These are phyloP conservation scores for Yamadazyma insecticola DNA, from an alignment of 805 yeast species.

Conservation along the genomic window DNA sequence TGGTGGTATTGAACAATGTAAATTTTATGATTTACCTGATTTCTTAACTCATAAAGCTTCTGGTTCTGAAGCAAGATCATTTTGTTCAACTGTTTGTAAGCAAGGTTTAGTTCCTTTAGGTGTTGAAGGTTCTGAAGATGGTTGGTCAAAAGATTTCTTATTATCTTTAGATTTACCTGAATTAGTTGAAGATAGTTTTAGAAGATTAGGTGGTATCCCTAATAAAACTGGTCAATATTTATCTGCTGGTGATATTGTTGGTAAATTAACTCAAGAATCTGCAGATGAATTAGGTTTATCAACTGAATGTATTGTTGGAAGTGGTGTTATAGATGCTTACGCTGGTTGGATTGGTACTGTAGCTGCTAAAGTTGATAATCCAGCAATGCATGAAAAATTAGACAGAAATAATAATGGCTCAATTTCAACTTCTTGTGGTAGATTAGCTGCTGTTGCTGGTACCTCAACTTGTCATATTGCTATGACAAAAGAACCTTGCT, in stretches of 20 bases:
- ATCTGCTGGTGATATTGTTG: slow-evolving; percentile 88
- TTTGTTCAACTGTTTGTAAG: slow-evolving; percentile 89
- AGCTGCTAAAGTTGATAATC: slow-evolving; percentile 78
- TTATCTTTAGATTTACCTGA: slow-evolving; percentile 67
- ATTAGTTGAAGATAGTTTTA: slow-evolving; percentile 69
- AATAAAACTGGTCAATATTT: slow-evolving; percentile 67
- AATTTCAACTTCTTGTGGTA: slow-evolving; percentile 64
- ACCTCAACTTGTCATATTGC: slow-evolving; percentile 96
- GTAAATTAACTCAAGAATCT: slow-evolving; percentile 58
- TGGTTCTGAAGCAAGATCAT: slow-evolving; percentile 80
- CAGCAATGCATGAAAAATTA: slow-evolving; percentile 43
- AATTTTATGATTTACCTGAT: slow-evolving; percentile 92
- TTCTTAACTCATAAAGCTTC: slow-evolving; percentile 90
- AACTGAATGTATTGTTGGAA: slow-evolving; percentile 76
- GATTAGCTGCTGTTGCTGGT: slow-evolving; percentile 97
- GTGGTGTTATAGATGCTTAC: slow-evolving; percentile 96
- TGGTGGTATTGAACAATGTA: slow-evolving; percentile 50
- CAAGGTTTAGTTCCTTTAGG: slow-evolving; percentile 94
- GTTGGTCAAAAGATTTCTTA: slow-evolving; percentile 87
- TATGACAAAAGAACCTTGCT: slow-evolving; percentile 75
- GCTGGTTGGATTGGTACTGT: slow-evolving; percentile 99
- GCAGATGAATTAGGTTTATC: slow-evolving; percentile 85
- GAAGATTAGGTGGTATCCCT: slow-evolving; percentile 79
- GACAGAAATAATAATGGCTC: slow-evolving; percentile 36
- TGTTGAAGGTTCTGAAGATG: slow-evolving; percentile 77